Evolutionary conservation across 179 eudicot species (phyloP).

Genomic region (Vitellaria paradoxa): DNA sequence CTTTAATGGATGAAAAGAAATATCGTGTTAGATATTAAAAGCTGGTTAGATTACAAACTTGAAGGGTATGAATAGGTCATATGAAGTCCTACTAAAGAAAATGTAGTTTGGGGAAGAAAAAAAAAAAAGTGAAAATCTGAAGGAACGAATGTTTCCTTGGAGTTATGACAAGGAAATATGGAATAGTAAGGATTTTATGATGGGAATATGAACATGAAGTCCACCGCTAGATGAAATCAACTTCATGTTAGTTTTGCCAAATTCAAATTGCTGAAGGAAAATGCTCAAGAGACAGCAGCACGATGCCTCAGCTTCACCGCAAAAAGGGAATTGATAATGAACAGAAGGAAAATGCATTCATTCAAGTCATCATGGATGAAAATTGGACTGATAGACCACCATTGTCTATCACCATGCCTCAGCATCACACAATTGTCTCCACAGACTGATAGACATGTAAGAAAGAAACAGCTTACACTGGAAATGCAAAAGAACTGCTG

Average conservation of each 20-base stretch:
- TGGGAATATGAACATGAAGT: background rate
- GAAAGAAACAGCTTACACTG: constrained; percentile 26
- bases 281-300: background rate
- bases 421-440: background rate
- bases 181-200: background rate
- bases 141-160: background rate
- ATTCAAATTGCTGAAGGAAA: background rate
- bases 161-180: background rate
- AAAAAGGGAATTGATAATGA: background rate
- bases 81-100: background rate
- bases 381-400: background rate
- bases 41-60: background rate
- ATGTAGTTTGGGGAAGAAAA: background rate
- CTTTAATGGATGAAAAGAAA: no score
- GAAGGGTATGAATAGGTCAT: background rate
- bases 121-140: background rate
- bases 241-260: background rate
- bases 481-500: constrained; percentile 41
- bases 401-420: no score
- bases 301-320: background rate
- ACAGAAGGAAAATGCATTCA: background rate
- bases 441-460: background rate
- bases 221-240: background rate
- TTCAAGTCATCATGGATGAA: background rate
- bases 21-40: background rate